These are phyloP conservation scores for Trichoderma koningii DNA, from an alignment of 2,329 filamentous ascomycete genomes.

Conservation along the genomic window DNA sequence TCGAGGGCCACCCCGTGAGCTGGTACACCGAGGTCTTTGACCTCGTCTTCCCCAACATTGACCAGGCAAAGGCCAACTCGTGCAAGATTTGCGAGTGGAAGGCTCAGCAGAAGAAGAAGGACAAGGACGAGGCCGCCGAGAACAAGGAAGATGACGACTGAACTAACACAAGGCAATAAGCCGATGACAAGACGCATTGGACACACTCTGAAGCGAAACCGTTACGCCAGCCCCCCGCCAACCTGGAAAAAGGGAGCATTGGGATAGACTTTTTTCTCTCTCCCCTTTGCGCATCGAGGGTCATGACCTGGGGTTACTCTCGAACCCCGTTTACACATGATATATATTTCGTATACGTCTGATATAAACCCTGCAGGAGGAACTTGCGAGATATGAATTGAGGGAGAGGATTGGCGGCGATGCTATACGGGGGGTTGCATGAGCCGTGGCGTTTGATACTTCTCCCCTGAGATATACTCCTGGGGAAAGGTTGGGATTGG, in stretches of 20 bases:
- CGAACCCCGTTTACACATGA: too few relatives aligned
- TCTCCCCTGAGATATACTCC: neutral
- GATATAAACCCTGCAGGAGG: neutral
- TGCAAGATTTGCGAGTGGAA: constrained; percentile 66
- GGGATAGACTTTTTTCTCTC: too few relatives aligned
- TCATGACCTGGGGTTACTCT: too few relatives aligned
- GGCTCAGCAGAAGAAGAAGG: constrained; percentile 44
- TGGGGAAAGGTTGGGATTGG: neutral
- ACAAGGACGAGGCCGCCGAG: constrained; percentile 42
- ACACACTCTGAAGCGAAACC: neutral
- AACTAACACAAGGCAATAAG: constrained; percentile 13
- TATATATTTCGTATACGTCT: neutral
- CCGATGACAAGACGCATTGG: neutral
- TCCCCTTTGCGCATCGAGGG: too few relatives aligned
- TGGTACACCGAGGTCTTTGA: constrained; percentile 97
- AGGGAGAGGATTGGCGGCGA: constrained; percentile 1
- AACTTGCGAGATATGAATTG: constrained; percentile 1
- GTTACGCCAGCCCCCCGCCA: neutral
- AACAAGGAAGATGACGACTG: constrained; percentile 42
- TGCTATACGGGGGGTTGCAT: neutral
- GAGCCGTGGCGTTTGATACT: constrained; percentile 24
- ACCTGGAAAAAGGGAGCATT: neutral
- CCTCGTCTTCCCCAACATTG: constrained; percentile 81
- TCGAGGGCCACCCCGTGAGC: constrained; percentile 84
- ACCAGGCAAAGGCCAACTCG: constrained; percentile 70